A percentile compares a stretch with the other conserved stretches of the same genome.
Conservation (phyloP, 2,329 filamentous ascomycete genomes). For the Nothopassalora personata region DNA sequence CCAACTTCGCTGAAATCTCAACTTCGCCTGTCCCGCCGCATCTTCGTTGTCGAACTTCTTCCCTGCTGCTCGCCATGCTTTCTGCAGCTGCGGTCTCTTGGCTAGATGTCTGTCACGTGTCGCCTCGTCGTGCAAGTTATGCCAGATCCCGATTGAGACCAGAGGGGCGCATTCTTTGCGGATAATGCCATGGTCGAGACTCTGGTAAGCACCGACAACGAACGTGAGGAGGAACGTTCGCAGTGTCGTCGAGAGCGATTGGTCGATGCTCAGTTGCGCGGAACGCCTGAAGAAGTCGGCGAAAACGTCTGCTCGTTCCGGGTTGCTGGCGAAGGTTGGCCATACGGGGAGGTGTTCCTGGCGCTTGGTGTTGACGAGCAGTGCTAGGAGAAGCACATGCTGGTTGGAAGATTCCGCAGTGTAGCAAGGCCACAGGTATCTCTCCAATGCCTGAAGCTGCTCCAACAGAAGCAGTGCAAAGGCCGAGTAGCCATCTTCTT, state of each 20-base stretch:
- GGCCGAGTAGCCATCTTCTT: conserved; percentile 72
- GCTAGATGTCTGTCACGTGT: conserved; percentile 69
- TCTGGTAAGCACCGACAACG: conserved; percentile 87
- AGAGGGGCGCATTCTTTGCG: conserved; percentile 94
- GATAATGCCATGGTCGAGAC: conserved; percentile 79
- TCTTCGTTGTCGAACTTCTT: conserved; percentile 88
- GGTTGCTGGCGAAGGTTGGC: conserved; percentile 72
- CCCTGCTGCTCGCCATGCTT: conserved; percentile 80
- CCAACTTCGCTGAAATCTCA: conserved; percentile 92
- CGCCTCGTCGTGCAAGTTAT: conserved; percentile 76
- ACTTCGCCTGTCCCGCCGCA: conserved; percentile 66
- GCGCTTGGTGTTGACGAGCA: conserved; percentile 83
- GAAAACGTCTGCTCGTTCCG: conserved; percentile 62
- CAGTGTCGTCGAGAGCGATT: conserved; percentile 39
- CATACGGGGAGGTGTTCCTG: conserved; percentile 83
- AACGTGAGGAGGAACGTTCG: conserved; percentile 83
- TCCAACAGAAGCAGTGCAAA: conserved; percentile 78
- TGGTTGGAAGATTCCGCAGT: conserved; percentile 75
- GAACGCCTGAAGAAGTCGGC: conserved; percentile 83
- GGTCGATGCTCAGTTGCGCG: conserved; percentile 70
- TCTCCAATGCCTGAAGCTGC: conserved; percentile 84
- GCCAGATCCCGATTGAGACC: conserved; percentile 93
- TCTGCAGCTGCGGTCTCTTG: conserved; percentile 68
- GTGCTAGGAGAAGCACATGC: conserved; percentile 78
- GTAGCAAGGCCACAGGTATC: conserved; percentile 93